A percentile compares a stretch with the other conserved stretches of the same genome.
phyloP scores from a whole-genome alignment of 371 early-diverging fungal species.

The Nosema bombycis region DNA sequence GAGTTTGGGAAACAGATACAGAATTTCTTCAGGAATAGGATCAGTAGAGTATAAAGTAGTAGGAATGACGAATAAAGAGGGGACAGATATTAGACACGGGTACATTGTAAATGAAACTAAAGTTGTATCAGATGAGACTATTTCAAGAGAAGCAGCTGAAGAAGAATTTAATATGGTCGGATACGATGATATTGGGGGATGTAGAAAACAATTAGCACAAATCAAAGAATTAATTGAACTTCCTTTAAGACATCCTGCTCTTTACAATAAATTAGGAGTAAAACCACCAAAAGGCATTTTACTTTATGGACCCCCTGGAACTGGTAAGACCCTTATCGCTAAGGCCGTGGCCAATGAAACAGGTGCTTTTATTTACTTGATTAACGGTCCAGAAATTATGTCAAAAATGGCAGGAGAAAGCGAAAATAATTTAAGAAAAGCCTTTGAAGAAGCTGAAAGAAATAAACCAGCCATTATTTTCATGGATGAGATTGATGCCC shows the following conservation, averaged over 20 bases:
- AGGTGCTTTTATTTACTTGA: slow-evolving; percentile 83
- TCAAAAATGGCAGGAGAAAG: slow-evolving; percentile 99
- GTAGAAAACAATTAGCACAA: slow-evolving; percentile 96
- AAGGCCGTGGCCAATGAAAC: slow-evolving; percentile 94
- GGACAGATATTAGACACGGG: slow-evolving; percentile 46
- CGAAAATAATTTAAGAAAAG: slow-evolving; percentile 92
- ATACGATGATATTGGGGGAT: slow-evolving; percentile 93
- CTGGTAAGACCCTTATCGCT: slow-evolving; percentile 82
- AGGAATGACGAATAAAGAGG: slow-evolving; percentile 68
- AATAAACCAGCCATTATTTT: slow-evolving; percentile 98
- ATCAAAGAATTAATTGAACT: slow-evolving; percentile 93
- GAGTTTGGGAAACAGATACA: slow-evolving; percentile 81
- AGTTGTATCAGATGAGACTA: slow-evolving; percentile 92
- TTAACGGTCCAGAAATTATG: slow-evolving; percentile 93
- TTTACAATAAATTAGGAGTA: slow-evolving; percentile 87
- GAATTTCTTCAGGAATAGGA: slow-evolving; percentile 79
- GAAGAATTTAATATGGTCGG: slow-evolving; percentile 87
- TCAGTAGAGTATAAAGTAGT: slow-evolving; percentile 97
- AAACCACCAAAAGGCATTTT: slow-evolving; percentile 92
- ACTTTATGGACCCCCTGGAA: slow-evolving; percentile 96
- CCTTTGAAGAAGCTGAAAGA: slow-evolving; percentile 91
- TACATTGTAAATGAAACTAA: slow-evolving; percentile 78
- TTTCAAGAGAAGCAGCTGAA: slow-evolving; percentile 92
- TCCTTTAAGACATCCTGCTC: slow-evolving; percentile 90
- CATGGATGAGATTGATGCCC: slow-evolving; percentile 98